Evolutionary conservation across 331 rosid species (phyloP).

Genomic region (Telfairia occidentalis): DNA sequence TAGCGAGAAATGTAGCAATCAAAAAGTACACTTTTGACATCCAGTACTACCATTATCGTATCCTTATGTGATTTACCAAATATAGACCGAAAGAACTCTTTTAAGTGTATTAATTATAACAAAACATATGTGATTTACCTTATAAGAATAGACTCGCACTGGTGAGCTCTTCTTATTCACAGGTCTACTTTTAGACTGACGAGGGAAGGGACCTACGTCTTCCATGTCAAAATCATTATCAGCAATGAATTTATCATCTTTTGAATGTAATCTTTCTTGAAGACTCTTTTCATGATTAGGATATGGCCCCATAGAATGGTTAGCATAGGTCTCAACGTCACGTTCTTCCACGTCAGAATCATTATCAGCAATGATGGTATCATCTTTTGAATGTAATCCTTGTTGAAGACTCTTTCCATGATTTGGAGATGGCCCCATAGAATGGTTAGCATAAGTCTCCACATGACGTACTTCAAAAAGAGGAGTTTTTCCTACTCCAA

Average conservation of each 20-base stretch:
- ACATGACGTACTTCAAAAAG: constrained; percentile 65
- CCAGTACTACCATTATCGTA: not conserved
- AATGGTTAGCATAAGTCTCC: constrained; percentile 40
- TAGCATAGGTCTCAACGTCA: constrained; percentile 37
- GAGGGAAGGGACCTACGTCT: constrained; percentile 27
- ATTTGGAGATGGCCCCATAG: constrained; percentile 32
- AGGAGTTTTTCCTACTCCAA: constrained; percentile 57
- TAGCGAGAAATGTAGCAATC: not conserved
- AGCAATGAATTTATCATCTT: constrained; percentile 18
- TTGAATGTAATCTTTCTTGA: constrained; percentile 23
- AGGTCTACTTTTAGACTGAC: constrained; percentile 28
- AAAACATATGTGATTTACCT: constrained; percentile 38
- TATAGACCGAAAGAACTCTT: not conserved
- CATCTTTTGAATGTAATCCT: constrained; percentile 23
- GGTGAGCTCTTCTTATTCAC: constrained; percentile 47
- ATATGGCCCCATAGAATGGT: constrained; percentile 32
- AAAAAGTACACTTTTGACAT: not conserved
- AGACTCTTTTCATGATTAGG: constrained; percentile 30
- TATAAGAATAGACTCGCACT: constrained; percentile 60
- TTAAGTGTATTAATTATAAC: not conserved
- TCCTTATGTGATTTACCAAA: not conserved
- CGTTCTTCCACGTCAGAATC: constrained; percentile 37
- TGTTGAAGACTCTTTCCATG: constrained; percentile 27
- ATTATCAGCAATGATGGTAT: constrained; percentile 4
- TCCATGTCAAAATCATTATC: constrained; percentile 38